Conservation (phyloP, 108 stramenopile genomes). For the Nitzschia sp. region DNA sequence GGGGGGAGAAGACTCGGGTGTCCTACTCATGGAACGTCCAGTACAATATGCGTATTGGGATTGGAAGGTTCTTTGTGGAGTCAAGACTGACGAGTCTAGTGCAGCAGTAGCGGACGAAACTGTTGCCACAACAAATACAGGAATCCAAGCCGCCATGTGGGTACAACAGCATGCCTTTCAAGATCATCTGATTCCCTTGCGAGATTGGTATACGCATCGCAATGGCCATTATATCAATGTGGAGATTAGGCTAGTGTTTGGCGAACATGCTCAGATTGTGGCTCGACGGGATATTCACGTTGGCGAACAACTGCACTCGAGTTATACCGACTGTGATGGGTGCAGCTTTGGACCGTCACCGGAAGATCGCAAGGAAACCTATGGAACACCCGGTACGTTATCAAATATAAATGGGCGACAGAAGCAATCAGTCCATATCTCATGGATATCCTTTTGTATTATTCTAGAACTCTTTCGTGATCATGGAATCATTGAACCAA, state of each 20-base stretch:
- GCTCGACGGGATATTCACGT: constrained; percentile 19
- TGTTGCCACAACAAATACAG: not conserved
- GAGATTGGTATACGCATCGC: constrained; percentile 37
- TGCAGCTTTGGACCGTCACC: not conserved
- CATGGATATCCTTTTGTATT: too few species aligned
- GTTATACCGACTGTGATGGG: constrained; percentile 22
- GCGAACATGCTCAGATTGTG: not conserved
- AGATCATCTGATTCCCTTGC: constrained; percentile 23
- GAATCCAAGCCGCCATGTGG: constrained; percentile 23
- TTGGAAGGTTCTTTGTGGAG: constrained; percentile 5
- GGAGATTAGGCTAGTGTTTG: not conserved
- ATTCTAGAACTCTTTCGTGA: constrained; percentile 41
- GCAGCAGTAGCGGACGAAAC: not conserved
- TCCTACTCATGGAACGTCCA: not conserved
- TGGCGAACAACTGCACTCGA: constrained; percentile 27
- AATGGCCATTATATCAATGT: constrained; percentile 32
- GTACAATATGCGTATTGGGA: constrained; percentile 1
- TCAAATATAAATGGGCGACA: too few species aligned
- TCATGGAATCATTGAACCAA: constrained; percentile 43
- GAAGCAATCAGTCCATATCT: not conserved
- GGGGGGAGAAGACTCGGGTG: not conserved
- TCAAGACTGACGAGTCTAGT: not conserved
- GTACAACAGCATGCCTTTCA: constrained; percentile 20
- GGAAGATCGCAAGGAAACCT: not conserved
- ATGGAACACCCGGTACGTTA: constrained; percentile 10